Evolutionary conservation across 163 green algal genomes (phyloP).

Genomic region (Trebouxiophyceae sp.): DNA sequence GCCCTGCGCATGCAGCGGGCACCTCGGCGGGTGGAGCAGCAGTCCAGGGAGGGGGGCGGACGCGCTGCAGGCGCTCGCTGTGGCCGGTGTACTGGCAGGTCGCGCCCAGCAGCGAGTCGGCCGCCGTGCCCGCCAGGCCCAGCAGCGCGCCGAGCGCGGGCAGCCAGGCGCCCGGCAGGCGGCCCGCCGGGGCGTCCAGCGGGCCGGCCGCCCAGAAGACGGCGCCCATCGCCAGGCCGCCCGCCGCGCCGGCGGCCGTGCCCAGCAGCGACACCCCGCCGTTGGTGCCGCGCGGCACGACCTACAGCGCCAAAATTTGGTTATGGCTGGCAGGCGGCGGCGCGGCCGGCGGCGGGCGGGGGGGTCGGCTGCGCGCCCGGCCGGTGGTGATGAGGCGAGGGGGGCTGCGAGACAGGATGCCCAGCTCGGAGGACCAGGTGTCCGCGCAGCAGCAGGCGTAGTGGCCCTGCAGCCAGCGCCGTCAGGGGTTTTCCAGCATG

Average conservation of each 20-base stretch:
- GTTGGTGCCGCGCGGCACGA: conserved; percentile 54
- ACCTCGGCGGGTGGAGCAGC: too few species aligned
- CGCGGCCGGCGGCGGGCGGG: not conserved
- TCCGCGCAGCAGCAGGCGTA: conserved; percentile 84
- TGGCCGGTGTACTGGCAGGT: conserved; percentile 73
- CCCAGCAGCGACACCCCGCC: conserved; percentile 72
- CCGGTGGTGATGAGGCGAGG: conserved; percentile 73
- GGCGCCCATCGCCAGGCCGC: conserved; percentile 65
- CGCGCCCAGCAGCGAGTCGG: conserved; percentile 87
- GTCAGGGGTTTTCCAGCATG: not conserved
- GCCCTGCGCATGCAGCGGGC: too few species aligned
- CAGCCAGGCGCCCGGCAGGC: not conserved
- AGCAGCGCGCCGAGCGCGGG: conserved; percentile 28
- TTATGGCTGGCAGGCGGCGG: not conserved
- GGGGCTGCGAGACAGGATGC: conserved; percentile 50
- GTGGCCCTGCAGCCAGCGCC: conserved; percentile 42
- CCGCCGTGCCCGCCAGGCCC: conserved; percentile 66
- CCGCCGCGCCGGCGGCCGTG: conserved; percentile 50
- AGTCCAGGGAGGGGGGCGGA: too few species aligned
- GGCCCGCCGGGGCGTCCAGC: too few species aligned
- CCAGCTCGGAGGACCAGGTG: conserved; percentile 77
- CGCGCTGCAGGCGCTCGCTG: too few species aligned
- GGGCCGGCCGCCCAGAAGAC: conserved; percentile 65
- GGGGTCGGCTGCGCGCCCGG: not conserved
- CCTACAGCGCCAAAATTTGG: not conserved